phyloP scores from a whole-genome alignment of 2,329 filamentous ascomycete genomes.

The Venturia pyrina region DNA sequence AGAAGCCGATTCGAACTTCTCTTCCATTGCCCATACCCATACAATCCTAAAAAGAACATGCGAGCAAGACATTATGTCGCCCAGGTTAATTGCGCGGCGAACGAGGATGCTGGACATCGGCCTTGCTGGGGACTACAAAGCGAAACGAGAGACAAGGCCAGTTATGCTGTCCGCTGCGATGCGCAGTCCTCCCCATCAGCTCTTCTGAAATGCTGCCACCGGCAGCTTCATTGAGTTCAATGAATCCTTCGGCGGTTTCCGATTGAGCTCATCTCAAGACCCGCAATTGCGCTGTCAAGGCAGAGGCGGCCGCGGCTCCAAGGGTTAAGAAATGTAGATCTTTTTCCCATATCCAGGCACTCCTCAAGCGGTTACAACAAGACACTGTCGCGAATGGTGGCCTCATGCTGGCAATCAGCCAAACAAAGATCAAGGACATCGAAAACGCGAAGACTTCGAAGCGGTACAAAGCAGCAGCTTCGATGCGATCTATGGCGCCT shows the following conservation, averaged over 20 bases:
- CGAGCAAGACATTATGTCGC: too few relatives aligned
- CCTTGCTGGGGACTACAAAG: background rate
- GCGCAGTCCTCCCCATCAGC: background rate
- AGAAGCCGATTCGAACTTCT: too few relatives aligned
- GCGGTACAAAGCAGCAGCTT: background rate
- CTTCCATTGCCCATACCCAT: too few relatives aligned
- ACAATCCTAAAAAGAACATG: too few relatives aligned
- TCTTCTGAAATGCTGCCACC: background rate
- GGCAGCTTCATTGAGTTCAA: background rate
- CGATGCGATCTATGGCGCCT: background rate
- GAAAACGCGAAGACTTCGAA: background rate
- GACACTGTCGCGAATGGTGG: background rate
- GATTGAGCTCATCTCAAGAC: background rate
- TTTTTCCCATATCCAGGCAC: background rate
- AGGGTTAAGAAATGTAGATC: background rate
- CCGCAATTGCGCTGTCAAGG: background rate
- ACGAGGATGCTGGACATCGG: background rate
- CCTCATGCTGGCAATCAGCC: background rate
- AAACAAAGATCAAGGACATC: background rate
- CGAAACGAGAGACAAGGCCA: background rate
- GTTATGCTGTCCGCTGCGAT: background rate
- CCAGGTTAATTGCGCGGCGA: too few relatives aligned
- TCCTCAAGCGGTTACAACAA: background rate
- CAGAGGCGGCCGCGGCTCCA: background rate
- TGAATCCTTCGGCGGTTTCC: background rate